Base-by-base conservation (phyloP, 2,329 filamentous ascomycete species). In the Diplocarpon rosae region DNA sequence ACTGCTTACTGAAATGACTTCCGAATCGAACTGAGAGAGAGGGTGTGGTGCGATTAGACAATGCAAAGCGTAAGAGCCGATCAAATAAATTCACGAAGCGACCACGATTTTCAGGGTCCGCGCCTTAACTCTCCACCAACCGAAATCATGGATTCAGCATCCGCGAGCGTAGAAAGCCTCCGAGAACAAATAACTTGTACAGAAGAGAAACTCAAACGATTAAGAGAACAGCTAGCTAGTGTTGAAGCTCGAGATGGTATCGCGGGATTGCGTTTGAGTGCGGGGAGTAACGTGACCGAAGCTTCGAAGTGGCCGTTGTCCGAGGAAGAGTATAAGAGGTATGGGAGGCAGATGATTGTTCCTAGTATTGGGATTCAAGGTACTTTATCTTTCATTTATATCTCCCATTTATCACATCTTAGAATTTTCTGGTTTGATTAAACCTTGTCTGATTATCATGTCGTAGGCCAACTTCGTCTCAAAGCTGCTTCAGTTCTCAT, bases 301-400 rank as follows among this genome's bases (percentile, higher is more conserved):
- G 30, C 5, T 32, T 32, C 30, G 65, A 75, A 67, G 52, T 90
- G 85, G 82, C 85, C 85, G 0, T 69, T 95, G 2, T 63, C 66
- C 3, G 66, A 70, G 13, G 75, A 83, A 5, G 88, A 95, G 56
- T 95, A 95, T 62, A 77, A 78, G 52, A 75, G 89, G 49, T 96
- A 96, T 66, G 88, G 86, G 7, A 73, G 90, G 32, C 90, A 95
- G 65, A 80, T 96, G 68, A 89, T 96, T 52, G 77, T 95, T 48
- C 83, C 87, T 0, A 76, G 83, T 46, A 71, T 95, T 49, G 88
- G 89, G 0, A 68, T 94, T 1, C 70, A 79, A 62, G 86, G 84
- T 84, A 38, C 35, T 16, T 31, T n/a, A 14, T 30, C 13, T 5
- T 17, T n/a, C n/a, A n/a, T n/a, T n/a, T n/a, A n/a, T n/a, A n/a